Base-by-base conservation (phyloP, 768 basidiomycete species). In the Multifurca ochricompacta region DNA sequence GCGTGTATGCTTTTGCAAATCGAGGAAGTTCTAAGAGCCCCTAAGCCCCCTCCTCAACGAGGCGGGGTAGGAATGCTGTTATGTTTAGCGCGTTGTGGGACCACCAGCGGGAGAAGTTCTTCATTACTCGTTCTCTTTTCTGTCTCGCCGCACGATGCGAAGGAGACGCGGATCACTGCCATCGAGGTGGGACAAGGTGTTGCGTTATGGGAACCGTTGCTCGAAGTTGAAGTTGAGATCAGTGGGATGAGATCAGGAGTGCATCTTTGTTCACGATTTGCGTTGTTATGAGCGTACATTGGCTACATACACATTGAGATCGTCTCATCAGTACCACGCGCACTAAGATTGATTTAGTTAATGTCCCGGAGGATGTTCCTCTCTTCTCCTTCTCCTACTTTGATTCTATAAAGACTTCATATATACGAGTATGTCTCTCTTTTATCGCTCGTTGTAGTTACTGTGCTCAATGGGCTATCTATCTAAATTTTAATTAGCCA, bases 211-310 rank as follows among this genome's bases (percentile, higher is more conserved):
- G 54, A 51, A 7, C 43, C 43, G 6, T 13, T 51, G 21, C 0
- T 6, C 3, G 41, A 25, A 16, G 1, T 21, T 13, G 18, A 8
- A 4, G 18, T 51, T 8, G 32, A 19, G 19, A 23, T 23, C 5
- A 16, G 3, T 14, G 19, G 30, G 28, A 6, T 14, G 36, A 4
- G 16, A 6, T 31, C 43, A 19, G 0, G 9, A 25, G 54, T 44
- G 48, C 40, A 39, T 30, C 36, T 56, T 10, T 56, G 54, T 56
- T 21, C 48, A 9, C 54, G 54, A 19, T 56, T 56, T 51, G 48
- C 40, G 3, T 7, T 21, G n/a, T 3, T 51, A n/a, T 32, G n/a
- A 43, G 31, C 11, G 11, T n/a, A 42, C 3, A 42, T 25, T 25
- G 23, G 1, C 18, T 19, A 9, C 18, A n/a, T 10, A 6, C n/a